These are phyloP conservation scores for Saccharum spontaneum DNA, from an alignment of 176 grass and related monocot genomes.

Conservation along the genomic window DNA sequence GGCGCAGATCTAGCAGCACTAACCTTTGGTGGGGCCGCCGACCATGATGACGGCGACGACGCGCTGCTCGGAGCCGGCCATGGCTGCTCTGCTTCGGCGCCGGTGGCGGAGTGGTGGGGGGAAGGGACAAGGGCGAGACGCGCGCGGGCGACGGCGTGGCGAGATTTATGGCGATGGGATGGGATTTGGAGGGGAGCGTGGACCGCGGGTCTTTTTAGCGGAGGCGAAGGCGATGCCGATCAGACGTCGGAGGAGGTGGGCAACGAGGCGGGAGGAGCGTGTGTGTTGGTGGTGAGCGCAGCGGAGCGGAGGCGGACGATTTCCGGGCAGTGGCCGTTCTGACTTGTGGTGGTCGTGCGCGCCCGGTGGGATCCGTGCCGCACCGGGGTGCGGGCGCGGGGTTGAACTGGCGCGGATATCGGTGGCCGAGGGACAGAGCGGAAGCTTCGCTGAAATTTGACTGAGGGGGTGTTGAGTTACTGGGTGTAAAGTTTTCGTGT, in stretches of 20 bases:
- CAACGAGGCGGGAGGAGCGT: background rate
- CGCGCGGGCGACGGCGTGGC: background rate
- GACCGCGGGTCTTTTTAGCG: constrained; percentile 18
- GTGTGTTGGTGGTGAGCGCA: background rate
- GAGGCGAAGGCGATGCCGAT: background rate
- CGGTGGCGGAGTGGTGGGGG: background rate
- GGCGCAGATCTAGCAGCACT: constrained; percentile 46
- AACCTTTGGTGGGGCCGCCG: constrained; percentile 94
- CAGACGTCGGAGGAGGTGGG: constrained; percentile 24
- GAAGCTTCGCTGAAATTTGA: background rate
- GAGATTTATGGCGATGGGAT: constrained; percentile 39
- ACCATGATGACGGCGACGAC: constrained; percentile 99
- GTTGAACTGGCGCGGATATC: background rate
- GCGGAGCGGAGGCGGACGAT: background rate
- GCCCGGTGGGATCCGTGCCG: constrained; percentile 3
- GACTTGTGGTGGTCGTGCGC: background rate
- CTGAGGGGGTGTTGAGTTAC: no score
- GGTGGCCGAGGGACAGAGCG: background rate
- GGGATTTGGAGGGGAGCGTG: constrained; percentile 15
- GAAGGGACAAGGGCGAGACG: background rate
- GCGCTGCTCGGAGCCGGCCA: constrained; percentile 78
- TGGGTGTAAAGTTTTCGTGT: no score
- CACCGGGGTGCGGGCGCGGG: background rate
- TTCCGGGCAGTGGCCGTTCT: background rate
- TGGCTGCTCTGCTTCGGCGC: constrained; percentile 22